Evolutionary conservation across 139 green algal genomes (phyloP).

Genomic region (Coelastrella sp.): DNA sequence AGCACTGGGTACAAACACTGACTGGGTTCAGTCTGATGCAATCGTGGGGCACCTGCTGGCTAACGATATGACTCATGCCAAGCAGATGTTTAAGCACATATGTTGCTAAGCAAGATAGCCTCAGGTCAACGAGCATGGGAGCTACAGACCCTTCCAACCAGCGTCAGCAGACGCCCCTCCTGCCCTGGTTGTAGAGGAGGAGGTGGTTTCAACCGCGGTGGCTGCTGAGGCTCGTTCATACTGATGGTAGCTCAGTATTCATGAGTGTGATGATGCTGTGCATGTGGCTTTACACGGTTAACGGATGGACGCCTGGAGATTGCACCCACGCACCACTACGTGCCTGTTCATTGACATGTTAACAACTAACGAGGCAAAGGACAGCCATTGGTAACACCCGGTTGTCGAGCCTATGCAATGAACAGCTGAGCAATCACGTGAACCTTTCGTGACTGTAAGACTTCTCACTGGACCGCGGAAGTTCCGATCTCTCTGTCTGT

Average conservation of each 20-base stretch:
- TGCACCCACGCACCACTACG: background rate
- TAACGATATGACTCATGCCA: background rate
- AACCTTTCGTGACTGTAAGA: too few species aligned
- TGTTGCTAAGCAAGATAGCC: too few species aligned
- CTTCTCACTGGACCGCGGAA: too few species aligned
- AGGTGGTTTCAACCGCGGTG: conserved; percentile 14
- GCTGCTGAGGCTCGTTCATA: conserved; percentile 18
- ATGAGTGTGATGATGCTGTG: too few species aligned
- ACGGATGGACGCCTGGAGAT: too few species aligned
- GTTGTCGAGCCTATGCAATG: background rate
- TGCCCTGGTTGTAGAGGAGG: conserved; percentile 9
- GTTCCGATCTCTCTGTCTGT: too few species aligned
- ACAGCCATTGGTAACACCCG: background rate
- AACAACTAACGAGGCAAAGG: background rate
- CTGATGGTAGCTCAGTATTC: too few species aligned
- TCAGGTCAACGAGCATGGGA: too few species aligned
- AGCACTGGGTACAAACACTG: background rate
- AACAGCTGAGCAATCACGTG: too few species aligned
- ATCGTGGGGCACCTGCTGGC: background rate
- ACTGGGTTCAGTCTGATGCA: background rate
- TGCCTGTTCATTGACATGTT: background rate
- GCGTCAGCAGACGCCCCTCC: background rate
- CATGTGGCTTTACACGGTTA: background rate
- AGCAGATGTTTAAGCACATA: background rate
- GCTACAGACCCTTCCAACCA: conserved; percentile 6